These are phyloP conservation scores for Rhizophagus clarus DNA, from an alignment of 192 early-diverging fungal genomes.

Conservation along the genomic window DNA sequence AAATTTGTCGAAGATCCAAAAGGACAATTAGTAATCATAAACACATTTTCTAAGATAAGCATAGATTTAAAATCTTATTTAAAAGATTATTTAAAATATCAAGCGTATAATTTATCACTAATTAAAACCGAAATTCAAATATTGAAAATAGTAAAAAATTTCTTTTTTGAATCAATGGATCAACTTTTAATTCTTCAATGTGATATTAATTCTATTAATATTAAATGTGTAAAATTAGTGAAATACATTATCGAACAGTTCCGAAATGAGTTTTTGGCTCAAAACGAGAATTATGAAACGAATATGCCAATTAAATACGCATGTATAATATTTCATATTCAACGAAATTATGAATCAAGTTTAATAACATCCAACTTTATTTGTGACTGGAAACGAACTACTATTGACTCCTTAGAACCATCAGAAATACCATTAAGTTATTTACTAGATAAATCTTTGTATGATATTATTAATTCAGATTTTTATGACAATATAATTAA, in stretches of 20 bases:
- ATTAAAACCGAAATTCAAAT: slow-evolving; percentile 11
- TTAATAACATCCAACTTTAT: neutral
- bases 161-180: slow-evolving; percentile 13
- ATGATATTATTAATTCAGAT: neutral
- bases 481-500: neutral
- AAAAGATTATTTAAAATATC: neutral
- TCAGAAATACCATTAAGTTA: neutral
- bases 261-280: neutral
- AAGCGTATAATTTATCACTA: slow-evolving; percentile 1
- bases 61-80: neutral
- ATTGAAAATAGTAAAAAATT: neutral
- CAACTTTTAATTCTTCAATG: slow-evolving; percentile 14
- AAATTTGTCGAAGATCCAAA: neutral
- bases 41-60: slow-evolving; percentile 23
- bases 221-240: slow-evolving; percentile 5
- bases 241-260: slow-evolving; percentile 19
- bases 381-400: neutral
- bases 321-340: neutral
- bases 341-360: neutral
- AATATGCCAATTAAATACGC: neutral
- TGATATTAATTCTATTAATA: neutral
- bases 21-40: slow-evolving; percentile 2
- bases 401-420: neutral
- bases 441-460: neutral
- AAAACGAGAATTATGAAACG: neutral